Conservation (phyloP, 805 yeast genomes). For the Alloascoidea africana region DNA sequence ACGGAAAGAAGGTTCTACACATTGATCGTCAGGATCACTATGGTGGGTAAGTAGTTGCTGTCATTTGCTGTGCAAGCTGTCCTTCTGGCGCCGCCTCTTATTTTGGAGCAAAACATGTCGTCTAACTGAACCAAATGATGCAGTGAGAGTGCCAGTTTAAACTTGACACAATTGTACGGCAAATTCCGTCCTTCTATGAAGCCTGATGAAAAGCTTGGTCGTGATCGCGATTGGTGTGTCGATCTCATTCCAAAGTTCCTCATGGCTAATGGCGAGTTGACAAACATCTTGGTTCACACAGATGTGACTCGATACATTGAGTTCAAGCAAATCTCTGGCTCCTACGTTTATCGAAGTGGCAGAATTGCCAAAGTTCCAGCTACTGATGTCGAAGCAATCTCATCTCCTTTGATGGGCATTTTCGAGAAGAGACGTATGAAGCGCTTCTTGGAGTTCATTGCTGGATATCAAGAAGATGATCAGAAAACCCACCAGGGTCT, state of each 20-base stretch:
- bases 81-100: not conserved
- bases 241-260: constrained; percentile 93
- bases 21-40: constrained; percentile 94
- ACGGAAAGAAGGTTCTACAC: constrained; percentile 93
- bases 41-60: constrained; percentile 41
- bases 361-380: constrained; percentile 91
- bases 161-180: constrained; percentile 53
- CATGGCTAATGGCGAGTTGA: constrained; percentile 96
- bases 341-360: constrained; percentile 83
- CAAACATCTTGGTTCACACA: constrained; percentile 88
- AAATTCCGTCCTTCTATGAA: constrained; percentile 77
- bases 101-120: no score
- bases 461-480: constrained; percentile 66
- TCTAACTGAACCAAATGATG: not conserved
- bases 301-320: constrained; percentile 93
- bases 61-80: not conserved
- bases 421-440: constrained; percentile 94
- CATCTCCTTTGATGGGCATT: constrained; percentile 86
- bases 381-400: constrained; percentile 79
- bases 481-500: constrained; percentile 72
- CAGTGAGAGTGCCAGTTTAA: constrained; percentile 69
- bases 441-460: constrained; percentile 78
- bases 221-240: constrained; percentile 96
- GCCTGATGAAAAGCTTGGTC: constrained; percentile 60
- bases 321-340: constrained; percentile 92